A percentile compares a stretch with the other conserved stretches of the same genome.
These are phyloP conservation scores for Trametes versicolor DNA, from an alignment of 1,284 basidiomycete species.

Conservation along the genomic window DNA sequence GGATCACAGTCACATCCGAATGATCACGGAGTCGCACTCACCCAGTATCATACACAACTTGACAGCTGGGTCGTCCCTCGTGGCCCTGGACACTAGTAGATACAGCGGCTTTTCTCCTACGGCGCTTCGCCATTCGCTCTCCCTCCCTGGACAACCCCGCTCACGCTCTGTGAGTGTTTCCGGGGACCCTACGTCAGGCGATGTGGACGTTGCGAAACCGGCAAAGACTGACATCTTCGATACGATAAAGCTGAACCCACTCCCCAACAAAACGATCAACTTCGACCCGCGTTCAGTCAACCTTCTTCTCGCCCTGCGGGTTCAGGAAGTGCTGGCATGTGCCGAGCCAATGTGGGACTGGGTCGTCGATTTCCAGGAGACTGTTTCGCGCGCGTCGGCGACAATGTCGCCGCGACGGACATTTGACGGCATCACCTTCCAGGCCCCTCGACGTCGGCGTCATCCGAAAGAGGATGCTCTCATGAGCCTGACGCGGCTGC, in stretches of 20 bases:
- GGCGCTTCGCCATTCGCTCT: constrained; percentile 9
- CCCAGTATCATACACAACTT: constrained; percentile 21
- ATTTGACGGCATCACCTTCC: constrained; percentile 15
- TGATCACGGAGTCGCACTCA: neutral
- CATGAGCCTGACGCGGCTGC: constrained; percentile 59
- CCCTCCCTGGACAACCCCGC: constrained; percentile 10
- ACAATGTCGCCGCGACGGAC: constrained; percentile 15
- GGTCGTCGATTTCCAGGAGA: constrained; percentile 60
- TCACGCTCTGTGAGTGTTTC: neutral
- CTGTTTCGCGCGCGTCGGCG: constrained; percentile 15
- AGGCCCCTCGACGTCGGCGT: constrained; percentile 23
- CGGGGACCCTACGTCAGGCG: constrained; percentile 20
- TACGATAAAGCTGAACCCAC: constrained; percentile 37
- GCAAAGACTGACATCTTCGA: constrained; percentile 3
- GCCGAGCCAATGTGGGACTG: constrained; percentile 82
- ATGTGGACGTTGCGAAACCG: neutral
- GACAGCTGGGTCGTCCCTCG: constrained; percentile 41
- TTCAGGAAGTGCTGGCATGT: constrained; percentile 69
- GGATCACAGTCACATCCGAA: constrained; percentile 7
- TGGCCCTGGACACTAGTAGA: constrained; percentile 55
- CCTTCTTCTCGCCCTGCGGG: constrained; percentile 64
- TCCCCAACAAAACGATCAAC: constrained; percentile 61
- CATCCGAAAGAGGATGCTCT: constrained; percentile 50
- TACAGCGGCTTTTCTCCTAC: constrained; percentile 48
- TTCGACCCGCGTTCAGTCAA: constrained; percentile 67